Evolutionary conservation across 169 alveolate species (phyloP), one percentile per base, ranked within the genome.

Genomic region (Cryptosporidium muris): DNA sequence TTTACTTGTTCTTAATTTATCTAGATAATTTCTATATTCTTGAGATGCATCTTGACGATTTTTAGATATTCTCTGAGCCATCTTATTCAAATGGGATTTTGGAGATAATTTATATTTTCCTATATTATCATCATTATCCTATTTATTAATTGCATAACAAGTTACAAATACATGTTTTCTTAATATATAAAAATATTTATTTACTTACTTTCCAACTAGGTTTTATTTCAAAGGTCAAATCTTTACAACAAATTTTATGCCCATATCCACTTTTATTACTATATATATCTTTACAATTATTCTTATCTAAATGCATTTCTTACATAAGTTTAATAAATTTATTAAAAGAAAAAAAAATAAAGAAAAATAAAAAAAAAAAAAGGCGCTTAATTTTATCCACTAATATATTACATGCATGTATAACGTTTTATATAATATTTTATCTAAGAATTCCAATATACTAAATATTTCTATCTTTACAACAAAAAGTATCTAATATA

Each of bases 141-240:
- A 34, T 38, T 42, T 40, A 8, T 16, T 25, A 34, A 54, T 16
- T 45, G 7, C 58, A 25, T 34, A 40, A 8, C 36, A 40, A 11
- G n/a, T 52, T 37, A 66, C 38, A 5, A 8, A 4, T 4, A 2
- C 38, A 34, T 60, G 4, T 16, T 6, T 34, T 34, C 1, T 2
- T 60, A 3, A 16, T 36, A 60, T 34, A 60, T 47, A 49, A 6
- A 14, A 54, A 12, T 60, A 34, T 34, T 60, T 14, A 34, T 40
- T 47, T 16, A 56, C 85, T 74, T 47, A 74, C 85, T 52, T 47
- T 56, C 85, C 85, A 74, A n/a, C 49, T 74, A 4, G 85, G 85
- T 2, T 68, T 66, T 45, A 74, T 42, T 63, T 74, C 85, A 74
- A 74, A 74, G 48, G 11, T 74, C 66, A 74, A 40, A 12, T 68